These are phyloP conservation scores for Exophiala phaeomuriformis DNA, from an alignment of 2,329 filamentous ascomycete species.

Conservation along the genomic window DNA sequence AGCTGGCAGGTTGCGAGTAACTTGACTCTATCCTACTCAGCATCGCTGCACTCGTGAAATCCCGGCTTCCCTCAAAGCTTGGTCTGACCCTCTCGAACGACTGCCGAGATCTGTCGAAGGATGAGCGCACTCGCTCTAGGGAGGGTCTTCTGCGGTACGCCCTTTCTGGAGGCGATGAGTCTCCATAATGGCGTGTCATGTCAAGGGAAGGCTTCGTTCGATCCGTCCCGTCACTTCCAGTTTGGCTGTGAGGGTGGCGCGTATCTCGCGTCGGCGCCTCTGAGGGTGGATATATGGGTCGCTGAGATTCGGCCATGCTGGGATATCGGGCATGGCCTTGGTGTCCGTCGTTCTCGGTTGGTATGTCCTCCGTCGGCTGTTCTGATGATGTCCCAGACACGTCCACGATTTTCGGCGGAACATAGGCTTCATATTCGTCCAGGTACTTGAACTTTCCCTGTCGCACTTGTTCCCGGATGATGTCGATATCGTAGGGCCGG, in stretches of 20 bases:
- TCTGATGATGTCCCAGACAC: conserved; percentile 55
- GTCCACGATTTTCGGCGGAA: conserved; percentile 42
- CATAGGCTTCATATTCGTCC: conserved; percentile 47
- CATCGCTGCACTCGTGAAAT: conserved; percentile 85
- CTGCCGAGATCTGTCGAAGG: conserved; percentile 77
- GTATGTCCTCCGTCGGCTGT: conserved; percentile 36
- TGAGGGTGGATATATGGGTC: conserved; percentile 89
- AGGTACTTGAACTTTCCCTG: conserved; percentile 75
- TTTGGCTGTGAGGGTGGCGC: conserved; percentile 75
- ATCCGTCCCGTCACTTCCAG: conserved; percentile 89
- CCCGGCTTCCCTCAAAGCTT: conserved; percentile 79
- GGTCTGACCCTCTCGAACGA: conserved; percentile 80
- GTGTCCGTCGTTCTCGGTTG: conserved; percentile 36
- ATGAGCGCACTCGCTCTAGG: conserved; percentile 65
- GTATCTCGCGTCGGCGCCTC: conserved; percentile 69
- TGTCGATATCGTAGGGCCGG: conserved; percentile 86
- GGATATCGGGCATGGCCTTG: conserved; percentile 33
- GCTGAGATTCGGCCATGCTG: conserved; percentile 74
- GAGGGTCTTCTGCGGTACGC: conserved; percentile 44
- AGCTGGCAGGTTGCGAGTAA: conserved; percentile 39
- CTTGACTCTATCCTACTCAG: conserved; percentile 75
- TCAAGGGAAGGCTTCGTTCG: conserved; percentile 51
- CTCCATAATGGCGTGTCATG: conserved; percentile 40
- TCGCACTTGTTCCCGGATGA: conserved; percentile 84
- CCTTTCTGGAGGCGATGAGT: conserved; percentile 50